Evolutionary conservation across 257 asterid genomes (phyloP), one percentile per base, ranked within the genome.

Genomic region (Paraleonurus japonicus): DNA sequence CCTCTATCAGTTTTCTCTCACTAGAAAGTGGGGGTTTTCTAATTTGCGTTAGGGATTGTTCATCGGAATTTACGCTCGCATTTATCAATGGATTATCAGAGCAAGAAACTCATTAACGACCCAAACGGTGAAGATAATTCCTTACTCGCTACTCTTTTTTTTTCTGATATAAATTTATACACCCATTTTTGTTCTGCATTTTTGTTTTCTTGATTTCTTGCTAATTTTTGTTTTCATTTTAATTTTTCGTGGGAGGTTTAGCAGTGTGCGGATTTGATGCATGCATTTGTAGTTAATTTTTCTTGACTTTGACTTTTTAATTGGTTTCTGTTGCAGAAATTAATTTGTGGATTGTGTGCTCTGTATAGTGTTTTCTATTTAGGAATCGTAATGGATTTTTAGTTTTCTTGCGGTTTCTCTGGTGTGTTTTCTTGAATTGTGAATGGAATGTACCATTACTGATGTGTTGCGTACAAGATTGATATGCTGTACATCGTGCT

Each of bases 21-120:
- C 79, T 61, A 43, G 43, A 53, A 23, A 24, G 51, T 71, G 74
- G 79, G 80, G 73, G 55, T 72, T 78, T 78, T 69, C 32, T 59
- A 77, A 61, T 75, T 77, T 48, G 67, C 81, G 58, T 73, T 84
- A 72, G 79, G 67, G 80, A 71, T 75, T 71, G 11, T 58, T 51
- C 59, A 30, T 43, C 72, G 47, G 72, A 69, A 64, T 35, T 47
- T n/a, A 24, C 62, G 47, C 69, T 61, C 75, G 75, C 72, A 62
- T 73, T 80, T 16, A 2, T 50, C 80, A 67, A 85, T 94, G 99
- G 88, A 86, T 84, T 91, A 63, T 39, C 88, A 69, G 62, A 72
- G 89, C 83, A 94, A 89, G 82, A 94, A 94, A 76, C 96, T 94
- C 86, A 91, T 94, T 77, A 89, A 91, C 83, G 87, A 94, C 70